phyloP scores from a whole-genome alignment of 345 rosid genomes.

The Eucalyptus curtisii region DNA sequence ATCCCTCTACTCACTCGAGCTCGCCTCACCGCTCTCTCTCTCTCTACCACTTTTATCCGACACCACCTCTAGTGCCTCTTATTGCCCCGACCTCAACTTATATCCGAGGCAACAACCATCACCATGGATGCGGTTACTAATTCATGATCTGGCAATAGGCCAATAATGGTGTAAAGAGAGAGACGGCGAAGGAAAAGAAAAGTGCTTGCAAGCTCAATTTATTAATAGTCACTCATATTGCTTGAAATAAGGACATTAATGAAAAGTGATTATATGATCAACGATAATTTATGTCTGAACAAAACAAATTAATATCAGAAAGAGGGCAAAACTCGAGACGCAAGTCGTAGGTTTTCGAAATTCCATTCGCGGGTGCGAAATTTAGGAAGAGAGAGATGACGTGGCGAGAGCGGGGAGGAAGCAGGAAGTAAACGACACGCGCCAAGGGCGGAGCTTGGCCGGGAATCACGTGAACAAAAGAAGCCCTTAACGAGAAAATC shows the following conservation, averaged over 20 bases:
- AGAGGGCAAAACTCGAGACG: not conserved
- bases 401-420: not conserved
- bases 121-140: not conserved
- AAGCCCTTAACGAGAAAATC: not conserved
- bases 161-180: not conserved
- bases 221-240: accelerated
- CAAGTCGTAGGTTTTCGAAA: not conserved
- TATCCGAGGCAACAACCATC: not conserved
- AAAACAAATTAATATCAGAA: not conserved
- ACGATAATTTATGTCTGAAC: accelerated
- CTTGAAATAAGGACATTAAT: no score
- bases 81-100: not conserved
- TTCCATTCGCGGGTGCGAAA: not conserved
- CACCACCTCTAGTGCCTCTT: not conserved
- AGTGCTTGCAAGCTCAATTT: accelerated
- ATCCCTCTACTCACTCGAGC: not conserved
- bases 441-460: not conserved
- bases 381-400: not conserved
- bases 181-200: not conserved
- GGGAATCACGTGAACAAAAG: not conserved
- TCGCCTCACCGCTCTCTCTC: not conserved
- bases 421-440: not conserved
- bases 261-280: no score
- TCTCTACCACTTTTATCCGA: not conserved
- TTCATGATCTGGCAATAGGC: not conserved